These are phyloP conservation scores for Aureoboletus auriporus DNA, from an alignment of 768 basidiomycete genomes.

Conservation along the genomic window DNA sequence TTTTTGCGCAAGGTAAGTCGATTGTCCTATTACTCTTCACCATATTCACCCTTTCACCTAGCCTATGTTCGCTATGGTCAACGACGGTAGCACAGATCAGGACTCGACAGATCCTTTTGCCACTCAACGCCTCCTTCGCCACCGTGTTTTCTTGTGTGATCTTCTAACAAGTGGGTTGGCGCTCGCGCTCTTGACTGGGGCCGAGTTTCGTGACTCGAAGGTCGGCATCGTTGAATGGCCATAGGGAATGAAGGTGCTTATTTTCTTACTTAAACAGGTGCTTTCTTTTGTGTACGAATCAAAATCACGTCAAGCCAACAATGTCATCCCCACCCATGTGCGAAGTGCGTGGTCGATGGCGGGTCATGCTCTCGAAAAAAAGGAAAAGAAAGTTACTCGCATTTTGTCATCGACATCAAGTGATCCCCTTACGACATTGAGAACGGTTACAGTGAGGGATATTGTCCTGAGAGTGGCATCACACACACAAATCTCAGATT, in stretches of 20 bases:
- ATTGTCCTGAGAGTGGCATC: constrained; percentile 11
- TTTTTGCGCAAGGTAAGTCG: constrained; percentile 36
- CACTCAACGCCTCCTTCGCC: constrained; percentile 36
- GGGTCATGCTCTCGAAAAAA: constrained; percentile 6
- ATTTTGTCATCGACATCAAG: neutral
- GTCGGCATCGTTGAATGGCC: constrained; percentile 26
- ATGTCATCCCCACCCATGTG: constrained; percentile 12
- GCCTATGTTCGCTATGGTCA: constrained; percentile 66
- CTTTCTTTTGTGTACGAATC: constrained; percentile 54
- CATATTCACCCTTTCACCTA: constrained; percentile 23
- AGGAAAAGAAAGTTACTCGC: neutral
- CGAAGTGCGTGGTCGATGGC: constrained; percentile 7
- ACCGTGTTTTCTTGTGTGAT: constrained; percentile 47
- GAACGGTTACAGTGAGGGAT: neutral
- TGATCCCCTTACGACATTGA: neutral
- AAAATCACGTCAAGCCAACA: constrained; percentile 21
- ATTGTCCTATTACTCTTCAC: neutral
- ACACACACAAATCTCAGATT: neutral
- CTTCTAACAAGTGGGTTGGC: constrained; percentile 48
- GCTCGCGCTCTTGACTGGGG: constrained; percentile 47
- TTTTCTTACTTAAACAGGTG: constrained; percentile 37
- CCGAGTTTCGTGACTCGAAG: constrained; percentile 62
- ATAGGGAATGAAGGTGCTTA: neutral
- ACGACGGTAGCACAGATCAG: constrained; percentile 43
- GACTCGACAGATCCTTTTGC: constrained; percentile 8